Percentiles rank a stretch among this genome's conserved stretches.
phyloP scores from a whole-genome alignment of 495 filamentous ascomycete genomes.

The Penicillium silybi region DNA sequence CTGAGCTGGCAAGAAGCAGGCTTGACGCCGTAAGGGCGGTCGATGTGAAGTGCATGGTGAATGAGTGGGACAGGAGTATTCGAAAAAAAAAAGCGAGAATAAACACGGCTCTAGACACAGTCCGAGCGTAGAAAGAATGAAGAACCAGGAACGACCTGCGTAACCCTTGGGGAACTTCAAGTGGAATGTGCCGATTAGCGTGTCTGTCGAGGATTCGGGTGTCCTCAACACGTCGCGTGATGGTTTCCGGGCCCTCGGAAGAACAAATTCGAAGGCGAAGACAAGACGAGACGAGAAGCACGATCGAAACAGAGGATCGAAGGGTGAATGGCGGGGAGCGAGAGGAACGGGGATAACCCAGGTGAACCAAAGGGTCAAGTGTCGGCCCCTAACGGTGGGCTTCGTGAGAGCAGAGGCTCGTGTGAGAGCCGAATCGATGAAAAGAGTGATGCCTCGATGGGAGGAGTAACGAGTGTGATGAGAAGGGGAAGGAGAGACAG shows the following conservation, averaged over 20 bases:
- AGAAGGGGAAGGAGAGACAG: neutral
- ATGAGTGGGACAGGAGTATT: slow-evolving; percentile 7
- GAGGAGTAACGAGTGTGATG: slow-evolving; percentile 8
- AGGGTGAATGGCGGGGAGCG: slow-evolving; percentile 5
- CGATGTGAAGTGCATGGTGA: slow-evolving; percentile 33
- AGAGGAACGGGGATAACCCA: slow-evolving; percentile 1
- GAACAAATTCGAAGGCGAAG: neutral
- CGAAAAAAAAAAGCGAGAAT: slow-evolving; percentile 1
- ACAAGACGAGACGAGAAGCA: neutral
- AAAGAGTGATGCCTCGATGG: slow-evolving; percentile 2
- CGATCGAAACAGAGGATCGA: neutral
- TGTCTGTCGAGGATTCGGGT: neutral
- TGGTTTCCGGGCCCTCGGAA: neutral
- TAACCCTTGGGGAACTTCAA: slow-evolving; percentile 34
- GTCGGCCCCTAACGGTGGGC: slow-evolving; percentile 3
- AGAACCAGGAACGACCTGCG: slow-evolving; percentile 45
- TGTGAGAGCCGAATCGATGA: slow-evolving; percentile 1
- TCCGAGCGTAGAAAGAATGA: slow-evolving; percentile 20
- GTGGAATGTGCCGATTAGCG: slow-evolving; percentile 2
- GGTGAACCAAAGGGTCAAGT: slow-evolving; percentile 4
- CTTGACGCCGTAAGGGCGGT: slow-evolving; percentile 26
- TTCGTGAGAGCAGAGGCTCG: slow-evolving; percentile 4
- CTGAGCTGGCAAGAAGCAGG: slow-evolving; percentile 26
- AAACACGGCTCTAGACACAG: slow-evolving; percentile 26
- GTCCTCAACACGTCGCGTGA: neutral